Conservation (phyloP, 805 yeast genomes). For the Cyberlindnera mrakii region DNA sequence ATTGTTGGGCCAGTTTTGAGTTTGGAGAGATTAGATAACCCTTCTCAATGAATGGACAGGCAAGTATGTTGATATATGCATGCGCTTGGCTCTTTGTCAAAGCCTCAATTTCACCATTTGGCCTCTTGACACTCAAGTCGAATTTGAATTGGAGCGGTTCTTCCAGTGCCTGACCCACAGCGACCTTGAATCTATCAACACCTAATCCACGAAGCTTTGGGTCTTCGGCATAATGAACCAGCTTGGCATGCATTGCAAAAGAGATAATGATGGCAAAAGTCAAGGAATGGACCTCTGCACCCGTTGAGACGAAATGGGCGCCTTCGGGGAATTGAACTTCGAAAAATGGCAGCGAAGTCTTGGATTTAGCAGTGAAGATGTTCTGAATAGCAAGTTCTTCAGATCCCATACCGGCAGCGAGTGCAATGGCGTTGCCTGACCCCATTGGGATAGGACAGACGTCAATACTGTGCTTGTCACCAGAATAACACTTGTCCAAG, state of each 20-base stretch:
- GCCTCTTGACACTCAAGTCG: background rate
- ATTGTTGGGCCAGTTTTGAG: conserved; percentile 8
- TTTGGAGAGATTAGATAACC: conserved; percentile 21
- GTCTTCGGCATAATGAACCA: conserved; percentile 75
- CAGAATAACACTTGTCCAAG: conserved; percentile 21
- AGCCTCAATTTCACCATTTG: background rate
- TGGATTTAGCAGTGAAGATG: conserved; percentile 22
- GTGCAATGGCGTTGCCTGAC: conserved; percentile 78
- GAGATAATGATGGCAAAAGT: conserved; percentile 61
- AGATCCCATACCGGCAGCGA: conserved; percentile 43
- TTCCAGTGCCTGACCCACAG: conserved; percentile 45
- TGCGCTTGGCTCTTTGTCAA: conserved; percentile 3
- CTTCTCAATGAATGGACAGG: conserved; percentile 18
- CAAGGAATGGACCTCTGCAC: conserved; percentile 6
- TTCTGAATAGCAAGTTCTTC: conserved; percentile 31
- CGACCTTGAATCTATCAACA: conserved; percentile 57
- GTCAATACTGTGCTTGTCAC: conserved; percentile 9
- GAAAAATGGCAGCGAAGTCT: conserved; percentile 28
- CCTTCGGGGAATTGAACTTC: conserved; percentile 26
- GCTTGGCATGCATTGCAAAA: conserved; percentile 82
- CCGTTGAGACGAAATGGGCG: background rate
- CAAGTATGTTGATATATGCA: conserved; percentile 10
- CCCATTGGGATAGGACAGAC: conserved; percentile 60
- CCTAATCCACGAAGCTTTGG: conserved; percentile 64
- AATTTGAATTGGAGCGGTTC: conserved; percentile 6